phyloP scores from a whole-genome alignment of 2,329 filamentous ascomycete species.

The Alternaria sp. region DNA sequence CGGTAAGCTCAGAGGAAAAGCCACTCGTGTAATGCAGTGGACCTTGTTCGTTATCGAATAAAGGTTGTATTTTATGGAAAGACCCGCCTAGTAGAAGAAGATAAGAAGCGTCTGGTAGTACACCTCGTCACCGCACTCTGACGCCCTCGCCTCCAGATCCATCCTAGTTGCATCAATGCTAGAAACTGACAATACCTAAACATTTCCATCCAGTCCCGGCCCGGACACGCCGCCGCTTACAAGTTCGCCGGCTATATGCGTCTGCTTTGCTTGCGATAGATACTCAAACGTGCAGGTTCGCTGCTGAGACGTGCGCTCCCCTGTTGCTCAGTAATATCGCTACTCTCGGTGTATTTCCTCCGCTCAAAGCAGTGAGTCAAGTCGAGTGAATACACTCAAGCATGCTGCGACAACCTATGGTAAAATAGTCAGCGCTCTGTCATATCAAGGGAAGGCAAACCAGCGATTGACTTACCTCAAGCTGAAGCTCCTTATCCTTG shows the following conservation, averaged over 20 bases:
- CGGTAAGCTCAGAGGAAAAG: constrained; percentile 5
- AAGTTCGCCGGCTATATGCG: constrained; percentile 13
- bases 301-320: constrained; percentile 2
- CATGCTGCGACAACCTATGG: constrained; percentile 83
- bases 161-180: constrained; percentile 36
- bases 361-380: constrained; percentile 87
- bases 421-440: constrained; percentile 26
- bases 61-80: constrained; percentile 26
- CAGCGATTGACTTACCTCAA: constrained; percentile 72
- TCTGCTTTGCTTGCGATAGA: constrained; percentile 10
- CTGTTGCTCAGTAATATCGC: not conserved
- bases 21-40: constrained; percentile 1
- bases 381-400: constrained; percentile 93
- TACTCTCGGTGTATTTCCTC: not conserved
- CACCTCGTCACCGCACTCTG: constrained; percentile 13
- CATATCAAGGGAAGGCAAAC: not conserved
- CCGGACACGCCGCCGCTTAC: constrained; percentile 9
- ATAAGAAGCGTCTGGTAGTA: constrained; percentile 15
- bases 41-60: constrained; percentile 7
- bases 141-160: constrained; percentile 32
- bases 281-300: constrained; percentile 14
- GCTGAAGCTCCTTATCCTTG: constrained; percentile 93
- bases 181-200: constrained; percentile 28
- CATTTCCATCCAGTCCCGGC: constrained; percentile 8
- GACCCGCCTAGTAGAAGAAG: constrained; percentile 15